Percentiles rank a stretch among this genome's conserved stretches.
Conservation (phyloP, 2,329 filamentous ascomycete species). For the Fusarium sp. region DNA sequence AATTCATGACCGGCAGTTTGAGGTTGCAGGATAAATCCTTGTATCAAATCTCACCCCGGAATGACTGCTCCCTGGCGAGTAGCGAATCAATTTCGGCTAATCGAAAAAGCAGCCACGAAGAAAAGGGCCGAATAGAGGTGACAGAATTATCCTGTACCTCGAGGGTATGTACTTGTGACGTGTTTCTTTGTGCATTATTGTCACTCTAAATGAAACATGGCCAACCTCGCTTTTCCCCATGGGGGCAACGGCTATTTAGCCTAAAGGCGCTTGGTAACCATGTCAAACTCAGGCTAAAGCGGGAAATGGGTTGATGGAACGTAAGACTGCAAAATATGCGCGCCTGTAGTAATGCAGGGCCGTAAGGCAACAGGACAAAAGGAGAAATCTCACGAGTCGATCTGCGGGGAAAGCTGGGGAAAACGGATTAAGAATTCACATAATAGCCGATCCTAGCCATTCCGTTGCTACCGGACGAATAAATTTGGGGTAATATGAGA, state of each 20-base stretch:
- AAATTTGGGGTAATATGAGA: not conserved
- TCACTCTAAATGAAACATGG: not conserved
- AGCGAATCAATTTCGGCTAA: slow-evolving; percentile 22
- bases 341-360: slow-evolving; percentile 6
- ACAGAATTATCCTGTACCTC: not conserved
- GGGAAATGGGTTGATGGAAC: slow-evolving; percentile 7
- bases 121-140: not conserved
- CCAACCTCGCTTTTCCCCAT: not conserved
- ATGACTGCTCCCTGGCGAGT: not conserved
- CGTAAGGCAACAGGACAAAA: not conserved
- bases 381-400: not conserved
- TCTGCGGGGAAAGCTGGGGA: slow-evolving; percentile 34
- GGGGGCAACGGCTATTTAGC: slow-evolving; percentile 14
- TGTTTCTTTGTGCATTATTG: not conserved
- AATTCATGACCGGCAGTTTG: not conserved
- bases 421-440: not conserved
- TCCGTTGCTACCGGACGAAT: not conserved
- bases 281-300: slow-evolving; percentile 24
- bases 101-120: not conserved
- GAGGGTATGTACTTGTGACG: not conserved
- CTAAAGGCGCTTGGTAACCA: slow-evolving; percentile 3
- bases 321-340: slow-evolving; percentile 12
- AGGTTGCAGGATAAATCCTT: slow-evolving; percentile 17
- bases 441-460: not conserved
- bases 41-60: not conserved